Percentiles rank a stretch among this genome's conserved stretches.
These are phyloP conservation scores for Trametes punicea DNA, from an alignment of 768 basidiomycete species.

Conservation along the genomic window DNA sequence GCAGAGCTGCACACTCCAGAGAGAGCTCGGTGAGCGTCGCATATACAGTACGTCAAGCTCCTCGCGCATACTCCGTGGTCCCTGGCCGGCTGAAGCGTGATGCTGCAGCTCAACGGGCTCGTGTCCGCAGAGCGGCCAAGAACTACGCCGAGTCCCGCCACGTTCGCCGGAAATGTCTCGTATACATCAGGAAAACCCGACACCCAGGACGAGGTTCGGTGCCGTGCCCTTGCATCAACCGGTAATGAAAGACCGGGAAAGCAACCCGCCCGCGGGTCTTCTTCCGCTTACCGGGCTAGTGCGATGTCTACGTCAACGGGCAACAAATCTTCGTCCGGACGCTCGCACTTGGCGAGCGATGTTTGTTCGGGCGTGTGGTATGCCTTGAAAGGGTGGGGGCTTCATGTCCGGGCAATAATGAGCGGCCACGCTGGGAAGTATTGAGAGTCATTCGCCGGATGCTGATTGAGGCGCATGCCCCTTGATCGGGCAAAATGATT, in stretches of 20 bases:
- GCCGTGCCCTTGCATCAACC: not conserved
- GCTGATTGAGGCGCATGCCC: not conserved
- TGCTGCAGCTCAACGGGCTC: slow-evolving; percentile 7
- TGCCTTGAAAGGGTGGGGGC: slow-evolving; percentile 15
- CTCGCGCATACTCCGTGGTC: not conserved
- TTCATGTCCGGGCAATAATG: slow-evolving; percentile 19
- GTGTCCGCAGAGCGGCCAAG: slow-evolving; percentile 5
- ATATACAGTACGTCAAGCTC: not conserved
- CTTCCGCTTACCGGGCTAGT: slow-evolving; percentile 7
- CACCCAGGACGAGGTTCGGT: not conserved
- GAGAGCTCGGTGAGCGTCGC: slow-evolving; percentile 13
- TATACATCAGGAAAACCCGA: slow-evolving; percentile 1
- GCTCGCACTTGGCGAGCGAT: slow-evolving; percentile 7
- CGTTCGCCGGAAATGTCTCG: slow-evolving; percentile 1
- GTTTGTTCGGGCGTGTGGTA: slow-evolving; percentile 14
- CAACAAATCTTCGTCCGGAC: slow-evolving; percentile 4
- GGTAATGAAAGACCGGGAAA: slow-evolving; percentile 3
- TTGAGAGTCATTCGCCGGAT: not conserved
- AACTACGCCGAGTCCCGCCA: not conserved
- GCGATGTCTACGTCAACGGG: slow-evolving; percentile 12
- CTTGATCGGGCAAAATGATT: slow-evolving; percentile 7
- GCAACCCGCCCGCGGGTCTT: not conserved
- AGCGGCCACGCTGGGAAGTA: slow-evolving; percentile 9
- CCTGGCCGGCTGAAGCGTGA: not conserved
- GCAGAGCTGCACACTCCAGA: slow-evolving; percentile 4